Conservation (phyloP, 1,139 yeast species). For the Candida buenavistaensis region DNA sequence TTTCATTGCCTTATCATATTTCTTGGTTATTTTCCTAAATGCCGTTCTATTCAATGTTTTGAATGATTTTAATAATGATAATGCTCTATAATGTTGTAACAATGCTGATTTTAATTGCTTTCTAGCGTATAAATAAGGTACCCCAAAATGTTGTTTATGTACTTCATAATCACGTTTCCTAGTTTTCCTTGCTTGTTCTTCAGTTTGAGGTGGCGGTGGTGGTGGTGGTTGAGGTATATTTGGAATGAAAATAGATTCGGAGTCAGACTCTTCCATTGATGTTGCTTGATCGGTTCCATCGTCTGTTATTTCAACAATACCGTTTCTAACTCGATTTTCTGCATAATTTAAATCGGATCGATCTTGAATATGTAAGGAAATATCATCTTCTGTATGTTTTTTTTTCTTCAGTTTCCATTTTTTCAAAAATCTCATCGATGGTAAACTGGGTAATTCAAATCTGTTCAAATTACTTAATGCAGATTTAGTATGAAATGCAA, state of each 20-base stretch:
- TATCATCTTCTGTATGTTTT: slow-evolving; percentile 14
- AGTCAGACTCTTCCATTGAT: slow-evolving; percentile 18
- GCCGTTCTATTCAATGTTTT: slow-evolving; percentile 82
- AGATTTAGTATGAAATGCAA: slow-evolving; percentile 35
- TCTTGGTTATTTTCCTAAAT: slow-evolving; percentile 82
- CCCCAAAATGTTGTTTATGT: slow-evolving; percentile 34
- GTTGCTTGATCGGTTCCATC: slow-evolving; percentile 10
- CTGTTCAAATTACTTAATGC: slow-evolving; percentile 35
- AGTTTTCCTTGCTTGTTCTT: slow-evolving; percentile 20
- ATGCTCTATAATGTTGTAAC: slow-evolving; percentile 74
- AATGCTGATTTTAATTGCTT: slow-evolving; percentile 76
- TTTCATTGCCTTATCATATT: slow-evolving; percentile 74
- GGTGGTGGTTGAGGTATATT: slow-evolving; percentile 1
- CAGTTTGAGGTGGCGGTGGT: slow-evolving; percentile 14
- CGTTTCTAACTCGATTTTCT: slow-evolving; percentile 45
- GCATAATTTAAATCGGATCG: slow-evolving; percentile 31
- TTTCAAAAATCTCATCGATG: slow-evolving; percentile 46
- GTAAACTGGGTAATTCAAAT: slow-evolving; percentile 60
- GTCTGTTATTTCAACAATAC: slow-evolving; percentile 20
- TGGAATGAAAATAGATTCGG: slow-evolving; percentile 5
- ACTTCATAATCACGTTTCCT: slow-evolving; percentile 34
- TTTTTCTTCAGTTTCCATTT: slow-evolving; percentile 15
- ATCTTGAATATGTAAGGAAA: slow-evolving; percentile 16
- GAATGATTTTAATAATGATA: slow-evolving; percentile 77
- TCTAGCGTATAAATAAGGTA: slow-evolving; percentile 71